phyloP scores from a whole-genome alignment of 352 stramenopile genomes.

The Pseudoperonospora humuli region DNA sequence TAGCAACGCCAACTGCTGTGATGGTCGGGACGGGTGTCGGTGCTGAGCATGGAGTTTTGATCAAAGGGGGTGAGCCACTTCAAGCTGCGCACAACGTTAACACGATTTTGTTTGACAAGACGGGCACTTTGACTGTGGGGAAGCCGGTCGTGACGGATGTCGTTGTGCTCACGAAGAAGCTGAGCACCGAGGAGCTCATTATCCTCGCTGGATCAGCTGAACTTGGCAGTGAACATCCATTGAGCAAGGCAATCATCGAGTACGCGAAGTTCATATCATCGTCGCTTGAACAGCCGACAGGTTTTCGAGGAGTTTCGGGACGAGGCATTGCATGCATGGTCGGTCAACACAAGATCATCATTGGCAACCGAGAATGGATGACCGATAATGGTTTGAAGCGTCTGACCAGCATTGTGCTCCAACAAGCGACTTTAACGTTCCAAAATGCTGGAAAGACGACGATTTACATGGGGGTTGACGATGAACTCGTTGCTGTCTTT shows the following conservation, averaged over 20 bases:
- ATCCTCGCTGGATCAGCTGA: slow-evolving; percentile 89
- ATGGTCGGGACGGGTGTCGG: slow-evolving; percentile 98
- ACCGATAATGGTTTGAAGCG: slow-evolving; percentile 64
- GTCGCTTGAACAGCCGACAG: slow-evolving; percentile 58
- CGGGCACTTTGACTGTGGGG: slow-evolving; percentile 94
- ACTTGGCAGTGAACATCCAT: slow-evolving; percentile 90
- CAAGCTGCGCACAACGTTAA: slow-evolving; percentile 90
- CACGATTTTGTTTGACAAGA: slow-evolving; percentile 99
- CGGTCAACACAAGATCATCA: slow-evolving; percentile 67
- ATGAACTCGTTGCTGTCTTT: slow-evolving; percentile 68
- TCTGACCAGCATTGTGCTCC: slow-evolving; percentile 57
- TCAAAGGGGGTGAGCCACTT: slow-evolving; percentile 95
- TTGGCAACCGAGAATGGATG: slow-evolving; percentile 91
- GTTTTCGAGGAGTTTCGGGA: slow-evolving; percentile 85
- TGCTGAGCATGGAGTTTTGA: slow-evolving; percentile 94
- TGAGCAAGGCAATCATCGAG: slow-evolving; percentile 91
- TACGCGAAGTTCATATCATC: slow-evolving; percentile 83
- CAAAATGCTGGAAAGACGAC: slow-evolving; percentile 91
- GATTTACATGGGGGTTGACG: slow-evolving; percentile 91
- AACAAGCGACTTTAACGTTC: slow-evolving; percentile 71
- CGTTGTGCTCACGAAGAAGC: slow-evolving; percentile 65
- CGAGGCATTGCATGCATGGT: slow-evolving; percentile 78
- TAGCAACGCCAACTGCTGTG: slow-evolving; percentile 97
- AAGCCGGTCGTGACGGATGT: slow-evolving; percentile 85
- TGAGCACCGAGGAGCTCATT: slow-evolving; percentile 79